Evolutionary conservation across 192 early-diverging fungal genomes (phyloP), one percentile per base, ranked within the genome.

Genomic region (Phycomyces blakesleeanus): DNA sequence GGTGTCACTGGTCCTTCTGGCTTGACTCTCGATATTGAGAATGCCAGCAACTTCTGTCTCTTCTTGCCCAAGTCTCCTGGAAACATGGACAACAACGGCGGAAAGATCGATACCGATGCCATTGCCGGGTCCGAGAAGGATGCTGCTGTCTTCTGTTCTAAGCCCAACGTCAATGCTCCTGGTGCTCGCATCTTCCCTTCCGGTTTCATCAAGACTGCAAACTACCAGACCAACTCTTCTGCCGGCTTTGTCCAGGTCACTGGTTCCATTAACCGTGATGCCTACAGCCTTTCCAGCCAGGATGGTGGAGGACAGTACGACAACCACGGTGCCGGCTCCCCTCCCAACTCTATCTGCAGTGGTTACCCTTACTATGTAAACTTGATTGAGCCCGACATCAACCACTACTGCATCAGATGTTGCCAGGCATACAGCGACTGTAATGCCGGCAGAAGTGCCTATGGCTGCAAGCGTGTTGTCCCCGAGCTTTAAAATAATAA

Each of bases 401-500:
- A 51, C 16, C 59, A 55, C 5, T 78, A 63, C 57, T 78, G 76
- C 59, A 71, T 78, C 41, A 27, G 76, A 24, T 74, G 67, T 54
- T 82, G 81, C 25, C 63, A 66, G 29, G 25, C 66, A 11, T 71
- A 72, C 47, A 15, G 11, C 25, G 73, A 79, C 24, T 82, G 80
- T 40, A 67, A 75, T 57, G 76, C 78, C 3, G 63, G 71, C 12
- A 73, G 72, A 53, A 73, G 70, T 50, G 72, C 67, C 6, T 67
- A 72, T 51, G 80, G 80, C 4, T 82, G 80, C 76, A 80, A 85
- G 69, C 77, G 84, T 74, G 82, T 86, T 74, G 81, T 87, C 72
- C 83, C 82, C 67, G 77, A 76, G 69, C 78, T 85, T 67, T 61
- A 61, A 34, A n/a, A n/a, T n/a, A n/a, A 63, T 14, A 20, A 38